Conservation (phyloP, 2,329 filamentous ascomycete genomes). For the Onygenales sp. region DNA sequence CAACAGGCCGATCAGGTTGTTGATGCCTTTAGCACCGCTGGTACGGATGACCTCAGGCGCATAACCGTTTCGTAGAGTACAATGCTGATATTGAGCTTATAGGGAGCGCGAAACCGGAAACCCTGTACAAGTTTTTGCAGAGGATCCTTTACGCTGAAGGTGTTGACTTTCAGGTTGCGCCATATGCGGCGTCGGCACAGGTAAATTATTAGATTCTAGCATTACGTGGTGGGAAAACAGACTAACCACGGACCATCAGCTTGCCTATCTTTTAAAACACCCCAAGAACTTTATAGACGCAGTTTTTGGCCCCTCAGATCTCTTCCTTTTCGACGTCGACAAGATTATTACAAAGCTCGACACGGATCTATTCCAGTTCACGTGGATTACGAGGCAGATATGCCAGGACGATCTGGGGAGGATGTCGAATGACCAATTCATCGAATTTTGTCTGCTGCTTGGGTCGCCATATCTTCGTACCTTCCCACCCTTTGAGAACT, state of each 20-base stretch:
- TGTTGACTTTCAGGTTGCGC: conserved; percentile 71
- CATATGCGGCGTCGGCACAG: conserved; percentile 81
- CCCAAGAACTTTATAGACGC: conserved; percentile 60
- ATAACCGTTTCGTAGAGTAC: background rate
- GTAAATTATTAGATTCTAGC: conserved; percentile 37
- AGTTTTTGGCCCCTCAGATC: conserved; percentile 74
- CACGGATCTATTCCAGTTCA: conserved; percentile 53
- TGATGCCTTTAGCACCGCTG: conserved; percentile 72
- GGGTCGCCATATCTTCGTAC: conserved; percentile 71
- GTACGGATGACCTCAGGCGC: conserved; percentile 36
- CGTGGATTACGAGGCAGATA: conserved; percentile 54
- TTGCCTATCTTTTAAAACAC: conserved; percentile 68
- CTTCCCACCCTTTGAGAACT: conserved; percentile 66
- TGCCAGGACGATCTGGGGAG: conserved; percentile 58
- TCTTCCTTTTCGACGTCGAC: conserved; percentile 75
- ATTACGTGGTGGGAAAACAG: background rate
- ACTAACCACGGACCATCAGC: conserved; percentile 18
- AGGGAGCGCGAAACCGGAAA: conserved; percentile 63
- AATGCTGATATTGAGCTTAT: conserved; percentile 17
- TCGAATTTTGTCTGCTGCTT: conserved; percentile 73
- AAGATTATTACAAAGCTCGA: conserved; percentile 55
- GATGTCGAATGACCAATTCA: conserved; percentile 63
- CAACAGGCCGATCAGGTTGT: conserved; percentile 74
- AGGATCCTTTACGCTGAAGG: conserved; percentile 58
- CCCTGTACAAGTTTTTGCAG: conserved; percentile 69